Conservation (phyloP, 192 early-diverging fungal genomes). For the Nowakowskiella sp. region DNA sequence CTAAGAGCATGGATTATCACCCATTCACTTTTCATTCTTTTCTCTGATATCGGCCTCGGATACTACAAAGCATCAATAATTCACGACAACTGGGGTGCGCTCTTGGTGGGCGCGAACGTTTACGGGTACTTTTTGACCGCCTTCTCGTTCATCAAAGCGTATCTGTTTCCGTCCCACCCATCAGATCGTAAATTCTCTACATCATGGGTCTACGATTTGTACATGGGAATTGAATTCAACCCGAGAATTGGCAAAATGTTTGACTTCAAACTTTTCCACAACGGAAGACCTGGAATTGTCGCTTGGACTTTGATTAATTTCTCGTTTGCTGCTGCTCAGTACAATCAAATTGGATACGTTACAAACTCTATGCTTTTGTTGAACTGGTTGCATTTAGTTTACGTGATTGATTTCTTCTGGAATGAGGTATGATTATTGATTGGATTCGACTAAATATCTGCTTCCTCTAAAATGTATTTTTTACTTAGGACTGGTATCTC, state of each 20-base stretch:
- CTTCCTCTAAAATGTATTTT: neutral
- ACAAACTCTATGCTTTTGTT: conserved; percentile 76
- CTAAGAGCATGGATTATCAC: conserved; percentile 64
- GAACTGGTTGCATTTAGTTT: conserved; percentile 63
- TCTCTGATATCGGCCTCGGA: conserved; percentile 47
- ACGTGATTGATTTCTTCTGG: conserved; percentile 75
- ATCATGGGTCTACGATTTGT: conserved; percentile 63
- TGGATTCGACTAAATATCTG: conserved; percentile 47
- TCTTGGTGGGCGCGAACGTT: conserved; percentile 62
- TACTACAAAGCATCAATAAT: conserved; percentile 60
- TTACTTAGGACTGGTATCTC: conserved; percentile 65
- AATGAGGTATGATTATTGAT: conserved; percentile 63
- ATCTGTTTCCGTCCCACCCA: conserved; percentile 60
- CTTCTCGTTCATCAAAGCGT: conserved; percentile 65
- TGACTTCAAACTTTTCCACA: conserved; percentile 80
- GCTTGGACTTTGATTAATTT: conserved; percentile 76
- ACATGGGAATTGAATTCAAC: conserved; percentile 80
- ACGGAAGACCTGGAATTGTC: conserved; percentile 76
- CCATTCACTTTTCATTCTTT: conserved; percentile 55
- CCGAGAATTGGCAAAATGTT: conserved; percentile 64
- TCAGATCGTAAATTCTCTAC: conserved; percentile 72
- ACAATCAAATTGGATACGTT: conserved; percentile 60
- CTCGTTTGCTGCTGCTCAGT: conserved; percentile 71
- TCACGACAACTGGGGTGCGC: conserved; percentile 66
- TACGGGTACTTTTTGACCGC: conserved; percentile 71